Percentiles rank a stretch among this genome's conserved stretches.
Conservation (phyloP, 208 protist species). For the Endotrypanum monterogeii region DNA sequence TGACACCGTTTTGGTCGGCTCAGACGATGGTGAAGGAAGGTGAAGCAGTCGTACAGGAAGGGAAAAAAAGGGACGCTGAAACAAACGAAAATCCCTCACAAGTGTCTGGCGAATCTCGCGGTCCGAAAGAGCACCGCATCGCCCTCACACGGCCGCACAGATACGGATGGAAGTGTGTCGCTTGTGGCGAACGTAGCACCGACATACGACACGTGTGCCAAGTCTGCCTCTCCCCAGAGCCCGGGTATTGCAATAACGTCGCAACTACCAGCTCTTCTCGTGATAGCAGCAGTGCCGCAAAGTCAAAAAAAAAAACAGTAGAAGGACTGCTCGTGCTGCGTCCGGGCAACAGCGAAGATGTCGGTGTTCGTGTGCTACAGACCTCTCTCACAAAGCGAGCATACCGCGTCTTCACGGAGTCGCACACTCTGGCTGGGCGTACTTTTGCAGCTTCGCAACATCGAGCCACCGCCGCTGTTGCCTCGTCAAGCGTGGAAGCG, state of each 20-base stretch:
- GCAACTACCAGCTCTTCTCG: background rate
- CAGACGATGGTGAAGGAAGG: conserved; percentile 42
- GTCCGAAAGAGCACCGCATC: conserved; percentile 17
- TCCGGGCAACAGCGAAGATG: conserved; percentile 27
- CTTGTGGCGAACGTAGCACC: conserved; percentile 31
- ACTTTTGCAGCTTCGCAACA: conserved; percentile 2
- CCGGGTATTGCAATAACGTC: conserved; percentile 4
- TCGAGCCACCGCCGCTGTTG: background rate
- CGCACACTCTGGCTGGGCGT: conserved; percentile 13
- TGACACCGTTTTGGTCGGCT: conserved; percentile 22
- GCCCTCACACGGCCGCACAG: conserved; percentile 33
- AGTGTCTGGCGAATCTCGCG: conserved; percentile 41
- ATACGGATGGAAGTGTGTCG: conserved; percentile 39
- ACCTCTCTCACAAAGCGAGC: conserved; percentile 31
- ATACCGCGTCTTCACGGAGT: conserved; percentile 46
- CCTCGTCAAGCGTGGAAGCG: background rate
- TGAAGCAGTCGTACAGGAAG: conserved; percentile 35
- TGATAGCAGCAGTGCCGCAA: background rate
- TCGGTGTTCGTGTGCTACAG: conserved; percentile 21
- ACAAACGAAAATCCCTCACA: conserved; percentile 42
- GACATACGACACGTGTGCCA: conserved; percentile 64
- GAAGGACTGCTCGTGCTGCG: conserved; percentile 7
- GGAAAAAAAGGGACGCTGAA: conserved; percentile 53
- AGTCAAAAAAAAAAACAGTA: background rate
- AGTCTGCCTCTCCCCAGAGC: conserved; percentile 45